Conservation (phyloP, 202 grass and related monocot species). For the Digitaria exilis region DNA sequence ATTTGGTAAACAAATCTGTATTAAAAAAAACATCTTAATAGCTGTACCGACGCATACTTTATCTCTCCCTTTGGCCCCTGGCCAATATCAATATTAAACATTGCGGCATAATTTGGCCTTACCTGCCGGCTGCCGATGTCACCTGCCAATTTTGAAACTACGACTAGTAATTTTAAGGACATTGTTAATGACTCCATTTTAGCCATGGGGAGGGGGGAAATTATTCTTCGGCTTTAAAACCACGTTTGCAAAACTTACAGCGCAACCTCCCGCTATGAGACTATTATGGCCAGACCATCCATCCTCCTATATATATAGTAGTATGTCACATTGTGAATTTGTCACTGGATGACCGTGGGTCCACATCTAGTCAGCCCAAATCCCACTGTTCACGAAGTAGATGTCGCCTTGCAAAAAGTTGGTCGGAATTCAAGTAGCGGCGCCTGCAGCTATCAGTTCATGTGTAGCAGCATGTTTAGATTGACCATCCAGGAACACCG, state of each 20-base stretch:
- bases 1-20: neutral
- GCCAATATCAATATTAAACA: neutral
- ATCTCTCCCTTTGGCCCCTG: neutral
- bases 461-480: neutral
- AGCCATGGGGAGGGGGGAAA: neutral
- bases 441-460: neutral
- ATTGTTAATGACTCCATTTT: neutral
- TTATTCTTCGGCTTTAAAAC: neutral
- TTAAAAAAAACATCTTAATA: neutral
- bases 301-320: too few species aligned
- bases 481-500: neutral
- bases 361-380: neutral
- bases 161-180: too few species aligned
- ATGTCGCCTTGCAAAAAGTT: too few species aligned
- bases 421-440: neutral
- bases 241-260: neutral
- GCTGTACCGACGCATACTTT: neutral
- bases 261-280: neutral
- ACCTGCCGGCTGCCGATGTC: neutral
- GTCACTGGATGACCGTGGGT: neutral
- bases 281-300: too few species aligned
- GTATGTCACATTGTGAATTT: too few species aligned
- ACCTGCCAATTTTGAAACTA: too few species aligned
- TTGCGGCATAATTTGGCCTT: too few species aligned
- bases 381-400: neutral